Base-by-base conservation (phyloP, 2,329 filamentous ascomycete genomes). In the Aureobasidium sp. region DNA sequence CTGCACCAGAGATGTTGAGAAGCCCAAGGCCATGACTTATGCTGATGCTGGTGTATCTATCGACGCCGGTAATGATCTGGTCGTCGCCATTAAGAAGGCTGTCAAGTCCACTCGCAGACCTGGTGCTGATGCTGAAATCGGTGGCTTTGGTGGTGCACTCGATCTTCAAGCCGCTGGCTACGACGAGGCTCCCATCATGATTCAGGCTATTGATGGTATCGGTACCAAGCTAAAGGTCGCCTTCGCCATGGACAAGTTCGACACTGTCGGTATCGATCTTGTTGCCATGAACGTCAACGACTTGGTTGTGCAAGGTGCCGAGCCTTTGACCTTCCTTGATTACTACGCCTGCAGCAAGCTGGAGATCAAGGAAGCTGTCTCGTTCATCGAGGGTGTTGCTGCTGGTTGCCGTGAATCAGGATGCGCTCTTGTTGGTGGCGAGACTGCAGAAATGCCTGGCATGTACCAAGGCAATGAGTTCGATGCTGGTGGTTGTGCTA, bases 221-320 rank as follows among this genome's bases (percentile, higher is more conserved):
- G 94, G 93, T 64, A 97, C 93, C 53, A 97, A 97, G 79, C 87
- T 97, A 69, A 95, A 95, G 82, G 90, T 99, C 70, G 94, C 94
- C 0, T 93, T 97, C 73, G 84, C 86, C 14, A 89, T 95, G 79
- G 83, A 86, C 69, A 91, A 95, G 77, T 94, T 97, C 76, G 87
- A 93, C 75, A 96, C 92, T 3, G 93, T 99, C 12, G 94, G 94
- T 64, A 91, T 99, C 69, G 94, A 99, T 73, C 84, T 99, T 39
- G 94, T 99, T 4, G 94, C 94, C 67, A 97, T 97, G 93, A 97
- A 97, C 75, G 94, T 97, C 72, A 99, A 99, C 75, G 94, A 99
- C 71, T 82, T 99, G 0, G 87, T 99, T 57, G 94, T 97, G 9
- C 92, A 97, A 78, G 94, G 94, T 61, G 94, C 94, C 14, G 90